Conservation (phyloP, 2,329 filamentous ascomycete species). For the Colletotrichum neosansevieriae region DNA sequence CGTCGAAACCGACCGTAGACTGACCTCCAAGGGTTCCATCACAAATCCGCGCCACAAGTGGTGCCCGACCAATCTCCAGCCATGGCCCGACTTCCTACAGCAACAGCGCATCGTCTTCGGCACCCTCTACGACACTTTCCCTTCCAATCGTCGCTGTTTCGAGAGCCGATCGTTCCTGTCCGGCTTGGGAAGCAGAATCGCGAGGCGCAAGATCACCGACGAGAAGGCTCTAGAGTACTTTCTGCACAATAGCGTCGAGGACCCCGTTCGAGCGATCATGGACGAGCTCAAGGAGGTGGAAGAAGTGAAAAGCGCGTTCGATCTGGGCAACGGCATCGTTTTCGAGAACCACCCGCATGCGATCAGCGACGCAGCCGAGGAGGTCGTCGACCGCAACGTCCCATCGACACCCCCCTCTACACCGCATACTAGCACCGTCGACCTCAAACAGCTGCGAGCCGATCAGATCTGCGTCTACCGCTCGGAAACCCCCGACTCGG, state of each 20-base stretch:
- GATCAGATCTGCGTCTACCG: constrained; percentile 45
- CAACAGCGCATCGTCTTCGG: constrained; percentile 43
- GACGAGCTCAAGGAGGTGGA: constrained; percentile 45
- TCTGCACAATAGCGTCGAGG: constrained; percentile 45
- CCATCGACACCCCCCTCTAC: constrained; percentile 38
- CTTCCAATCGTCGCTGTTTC: constrained; percentile 44
- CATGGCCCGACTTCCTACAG: constrained; percentile 48
- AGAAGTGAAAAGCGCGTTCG: constrained; percentile 41
- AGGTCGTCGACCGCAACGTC: constrained; percentile 46
- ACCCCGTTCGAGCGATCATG: constrained; percentile 48
- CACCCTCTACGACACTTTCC: constrained; percentile 43
- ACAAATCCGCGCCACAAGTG: constrained; percentile 48
- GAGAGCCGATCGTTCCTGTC: constrained; percentile 44
- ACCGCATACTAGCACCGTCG: background rate
- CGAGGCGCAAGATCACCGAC: constrained; percentile 38
- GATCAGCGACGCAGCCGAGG: constrained; percentile 45
- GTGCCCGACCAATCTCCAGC: constrained; percentile 46
- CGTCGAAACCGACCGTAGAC: constrained; percentile 44
- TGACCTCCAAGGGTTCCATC: constrained; percentile 45
- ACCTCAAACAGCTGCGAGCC: constrained; percentile 45
- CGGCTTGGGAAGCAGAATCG: constrained; percentile 40
- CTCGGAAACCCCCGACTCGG: constrained; percentile 25
- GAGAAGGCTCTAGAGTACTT: constrained; percentile 49
- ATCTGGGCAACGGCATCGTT: constrained; percentile 47
- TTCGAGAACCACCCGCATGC: constrained; percentile 49